Percentiles rank a stretch among this genome's conserved stretches.
phyloP scores from a whole-genome alignment of 192 early-diverging fungal species.

The Gaertneriomyces semiglobifer region DNA sequence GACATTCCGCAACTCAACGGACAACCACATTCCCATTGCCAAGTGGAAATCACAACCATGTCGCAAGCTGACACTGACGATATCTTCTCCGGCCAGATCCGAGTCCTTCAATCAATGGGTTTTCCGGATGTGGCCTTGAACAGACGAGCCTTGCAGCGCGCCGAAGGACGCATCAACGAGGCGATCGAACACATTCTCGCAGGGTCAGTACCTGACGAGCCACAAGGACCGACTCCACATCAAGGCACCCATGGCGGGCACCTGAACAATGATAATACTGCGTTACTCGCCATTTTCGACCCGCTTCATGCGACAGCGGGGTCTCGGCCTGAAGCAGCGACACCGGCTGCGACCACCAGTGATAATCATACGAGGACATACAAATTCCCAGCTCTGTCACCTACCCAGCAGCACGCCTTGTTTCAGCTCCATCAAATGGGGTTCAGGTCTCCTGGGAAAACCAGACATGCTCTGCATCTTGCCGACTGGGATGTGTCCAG shows the following conservation, averaged over 20 bases:
- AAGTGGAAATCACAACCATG: no score
- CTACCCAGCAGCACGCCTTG: constrained; percentile 16
- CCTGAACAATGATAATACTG: not conserved
- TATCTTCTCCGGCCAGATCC: constrained; percentile 25
- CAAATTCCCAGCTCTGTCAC: constrained; percentile 22
- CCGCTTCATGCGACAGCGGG: not conserved
- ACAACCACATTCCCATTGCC: no score
- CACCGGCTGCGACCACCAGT: not conserved
- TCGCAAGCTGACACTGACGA: constrained; percentile 10
- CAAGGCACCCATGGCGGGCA: not conserved
- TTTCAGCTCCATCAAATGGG: constrained; percentile 31
- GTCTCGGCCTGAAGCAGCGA: not conserved
- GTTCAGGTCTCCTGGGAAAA: constrained; percentile 35
- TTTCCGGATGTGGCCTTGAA: constrained; percentile 35
- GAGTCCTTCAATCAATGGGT: constrained; percentile 28
- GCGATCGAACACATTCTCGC: constrained; percentile 34
- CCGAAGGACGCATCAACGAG: constrained; percentile 25
- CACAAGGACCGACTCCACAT: not conserved
- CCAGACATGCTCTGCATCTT: constrained; percentile 28
- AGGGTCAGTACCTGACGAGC: not conserved
- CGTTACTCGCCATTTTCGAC: not conserved
- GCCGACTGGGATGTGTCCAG: constrained; percentile 31
- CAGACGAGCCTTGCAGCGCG: constrained; percentile 20
- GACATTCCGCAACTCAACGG: no score
- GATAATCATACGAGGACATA: not conserved